phyloP scores from a whole-genome alignment of 148 eudicot genomes.

The Camellia japonica region DNA sequence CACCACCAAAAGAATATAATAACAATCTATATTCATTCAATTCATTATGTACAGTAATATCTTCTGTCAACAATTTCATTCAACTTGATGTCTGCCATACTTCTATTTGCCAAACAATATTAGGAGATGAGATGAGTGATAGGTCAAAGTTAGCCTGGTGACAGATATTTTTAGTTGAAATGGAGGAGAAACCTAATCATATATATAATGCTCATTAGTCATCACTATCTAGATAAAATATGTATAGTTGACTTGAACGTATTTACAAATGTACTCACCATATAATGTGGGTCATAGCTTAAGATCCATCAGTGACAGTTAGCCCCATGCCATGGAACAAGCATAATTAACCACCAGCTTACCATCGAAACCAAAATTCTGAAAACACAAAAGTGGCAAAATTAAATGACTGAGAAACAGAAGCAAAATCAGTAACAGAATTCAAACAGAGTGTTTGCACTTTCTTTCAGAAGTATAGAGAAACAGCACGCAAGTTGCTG shows the following conservation, averaged over 20 bases:
- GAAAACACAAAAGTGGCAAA: constrained; percentile 26
- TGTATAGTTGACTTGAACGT: neutral
- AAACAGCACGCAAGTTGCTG: neutral
- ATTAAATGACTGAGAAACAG: constrained; percentile 1
- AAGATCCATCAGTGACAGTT: constrained; percentile 12
- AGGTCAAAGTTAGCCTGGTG: neutral
- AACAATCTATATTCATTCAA: neutral
- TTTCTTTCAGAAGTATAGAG: neutral
- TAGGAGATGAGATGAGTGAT: neutral
- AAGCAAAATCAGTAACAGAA: neutral
- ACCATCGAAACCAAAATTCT: constrained; percentile 88
- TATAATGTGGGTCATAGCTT: neutral
- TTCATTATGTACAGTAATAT: neutral
- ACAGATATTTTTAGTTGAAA: neutral
- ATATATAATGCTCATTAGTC: neutral
- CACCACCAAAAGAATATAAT: neutral
- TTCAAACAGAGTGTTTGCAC: neutral
- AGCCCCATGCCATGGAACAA: constrained; percentile 95
- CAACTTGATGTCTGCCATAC: neutral
- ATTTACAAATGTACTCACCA: constrained; percentile 1
- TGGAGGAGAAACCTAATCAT: neutral
- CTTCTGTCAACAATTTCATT: neutral
- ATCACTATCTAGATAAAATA: neutral
- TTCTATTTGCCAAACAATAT: neutral
- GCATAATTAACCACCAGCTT: constrained; percentile 87